Percentiles rank a stretch among this genome's conserved stretches.
Evolutionary conservation across 2,329 filamentous ascomycete genomes (phyloP).

Genomic region (Ceratocystis variospora): DNA sequence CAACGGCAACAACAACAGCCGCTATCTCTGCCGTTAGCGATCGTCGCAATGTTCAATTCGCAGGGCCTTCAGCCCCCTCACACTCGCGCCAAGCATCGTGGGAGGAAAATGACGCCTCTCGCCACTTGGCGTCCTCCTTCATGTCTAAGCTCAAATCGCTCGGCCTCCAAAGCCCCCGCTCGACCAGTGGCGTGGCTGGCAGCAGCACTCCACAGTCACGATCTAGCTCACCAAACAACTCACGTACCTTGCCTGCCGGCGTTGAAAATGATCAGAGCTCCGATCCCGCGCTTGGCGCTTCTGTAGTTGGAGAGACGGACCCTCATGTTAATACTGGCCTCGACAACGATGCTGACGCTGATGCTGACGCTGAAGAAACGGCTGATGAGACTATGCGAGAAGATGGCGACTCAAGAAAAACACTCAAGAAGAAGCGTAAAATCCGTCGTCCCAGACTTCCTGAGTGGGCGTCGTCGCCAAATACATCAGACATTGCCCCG

Average conservation of each 20-base stretch:
- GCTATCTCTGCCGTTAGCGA: conserved; percentile 6
- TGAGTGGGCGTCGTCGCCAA: conserved; percentile 47
- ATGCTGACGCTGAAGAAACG: conserved; percentile 74
- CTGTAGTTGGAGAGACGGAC: background rate
- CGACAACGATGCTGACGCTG: conserved; percentile 47
- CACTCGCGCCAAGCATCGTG: conserved; percentile 51
- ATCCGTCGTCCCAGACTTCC: conserved; percentile 42
- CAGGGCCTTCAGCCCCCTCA: conserved; percentile 37
- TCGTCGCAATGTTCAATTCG: conserved; percentile 63
- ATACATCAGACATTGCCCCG: conserved; percentile 31
- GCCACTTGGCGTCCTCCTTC: conserved; percentile 50
- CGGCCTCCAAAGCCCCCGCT: conserved; percentile 39
- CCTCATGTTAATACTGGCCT: background rate
- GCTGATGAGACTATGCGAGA: conserved; percentile 46
- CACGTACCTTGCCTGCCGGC: background rate
- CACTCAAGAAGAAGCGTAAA: conserved; percentile 50
- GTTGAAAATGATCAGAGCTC: conserved; percentile 23
- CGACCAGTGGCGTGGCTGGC: conserved; percentile 22
- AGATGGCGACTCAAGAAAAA: conserved; percentile 36
- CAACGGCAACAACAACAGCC: background rate
- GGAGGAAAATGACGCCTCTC: conserved; percentile 48
- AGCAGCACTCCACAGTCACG: conserved; percentile 22
- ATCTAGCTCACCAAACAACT: conserved; percentile 14
- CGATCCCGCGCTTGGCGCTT: background rate
- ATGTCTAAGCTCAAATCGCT: conserved; percentile 70